Evolutionary conservation across 495 filamentous ascomycete species (phyloP).

Genomic region (Lentithecium fluviatile): DNA sequence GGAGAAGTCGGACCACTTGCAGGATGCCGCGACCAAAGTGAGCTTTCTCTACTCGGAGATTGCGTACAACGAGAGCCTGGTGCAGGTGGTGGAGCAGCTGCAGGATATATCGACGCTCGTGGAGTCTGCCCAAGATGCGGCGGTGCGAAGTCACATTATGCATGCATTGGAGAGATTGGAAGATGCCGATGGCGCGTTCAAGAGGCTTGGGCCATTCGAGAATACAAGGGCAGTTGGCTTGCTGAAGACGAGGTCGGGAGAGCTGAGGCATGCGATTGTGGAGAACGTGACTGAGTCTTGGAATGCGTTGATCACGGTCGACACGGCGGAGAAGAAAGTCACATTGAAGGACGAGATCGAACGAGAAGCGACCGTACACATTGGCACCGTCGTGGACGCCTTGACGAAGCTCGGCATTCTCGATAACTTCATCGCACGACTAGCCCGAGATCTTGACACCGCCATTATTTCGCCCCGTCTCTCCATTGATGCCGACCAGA

Average conservation of each 20-base stretch:
- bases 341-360: slow-evolving; percentile 37
- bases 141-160: slow-evolving; percentile 35
- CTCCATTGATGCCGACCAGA: slow-evolving; percentile 18
- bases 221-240: slow-evolving; percentile 41
- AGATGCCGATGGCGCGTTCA: slow-evolving; percentile 49
- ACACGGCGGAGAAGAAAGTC: slow-evolving; percentile 30
- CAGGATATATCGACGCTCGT: slow-evolving; percentile 50
- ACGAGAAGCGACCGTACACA: slow-evolving; percentile 26
- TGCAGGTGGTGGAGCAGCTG: slow-evolving; percentile 60
- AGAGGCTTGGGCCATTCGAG: slow-evolving; percentile 34
- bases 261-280: slow-evolving; percentile 38
- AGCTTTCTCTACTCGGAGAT: slow-evolving; percentile 71
- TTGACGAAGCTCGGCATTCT: slow-evolving; percentile 37
- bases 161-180: slow-evolving; percentile 48
- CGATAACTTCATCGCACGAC: slow-evolving; percentile 29
- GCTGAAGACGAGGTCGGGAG: slow-evolving; percentile 34
- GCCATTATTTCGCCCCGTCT: slow-evolving; percentile 41
- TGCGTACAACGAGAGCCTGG: slow-evolving; percentile 69
- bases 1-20: slow-evolving; percentile 55
- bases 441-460: slow-evolving; percentile 38
- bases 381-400: slow-evolving; percentile 35
- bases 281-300: slow-evolving; percentile 42
- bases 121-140: slow-evolving; percentile 41
- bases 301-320: slow-evolving; percentile 42
- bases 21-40: slow-evolving; percentile 69